A percentile compares a stretch with the other conserved stretches of the same genome.
Evolutionary conservation across 371 early-diverging fungal genomes (phyloP).

Genomic region (Massospora cicadina): DNA sequence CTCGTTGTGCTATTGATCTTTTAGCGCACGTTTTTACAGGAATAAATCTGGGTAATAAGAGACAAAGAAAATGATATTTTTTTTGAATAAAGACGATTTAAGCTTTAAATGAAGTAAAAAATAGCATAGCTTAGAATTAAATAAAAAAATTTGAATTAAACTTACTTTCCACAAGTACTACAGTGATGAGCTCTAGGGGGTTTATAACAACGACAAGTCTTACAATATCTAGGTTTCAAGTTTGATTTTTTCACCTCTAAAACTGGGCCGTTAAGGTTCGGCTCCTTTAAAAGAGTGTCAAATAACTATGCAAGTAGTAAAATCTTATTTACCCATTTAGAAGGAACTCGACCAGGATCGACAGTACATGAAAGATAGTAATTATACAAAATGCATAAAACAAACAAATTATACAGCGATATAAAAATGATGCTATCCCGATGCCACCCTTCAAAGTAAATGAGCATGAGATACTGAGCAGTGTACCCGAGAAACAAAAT

Average conservation of each 20-base stretch:
- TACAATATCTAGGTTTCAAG: constrained; percentile 51
- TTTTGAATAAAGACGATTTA: too few species aligned
- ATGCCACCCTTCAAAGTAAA: constrained; percentile 1
- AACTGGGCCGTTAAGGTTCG: constrained; percentile 30
- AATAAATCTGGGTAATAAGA: too few species aligned
- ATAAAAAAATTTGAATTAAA: neutral
- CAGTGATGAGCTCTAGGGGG: constrained; percentile 77
- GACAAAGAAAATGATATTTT: too few species aligned
- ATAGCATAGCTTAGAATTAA: neutral
- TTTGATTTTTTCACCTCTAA: constrained; percentile 53
- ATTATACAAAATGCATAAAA: constrained; percentile 22
- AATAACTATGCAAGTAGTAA: neutral
- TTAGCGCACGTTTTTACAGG: too few species aligned
- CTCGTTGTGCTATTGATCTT: too few species aligned
- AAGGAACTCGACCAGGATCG: constrained; percentile 64
- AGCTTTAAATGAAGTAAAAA: neutral
- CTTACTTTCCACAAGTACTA: constrained; percentile 37
- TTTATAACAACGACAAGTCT: constrained; percentile 52
- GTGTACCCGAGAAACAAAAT: constrained; percentile 6
- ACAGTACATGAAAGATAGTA: constrained; percentile 60
- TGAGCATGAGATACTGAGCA: constrained; percentile 4
- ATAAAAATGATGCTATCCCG: neutral
- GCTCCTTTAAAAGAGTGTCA: constrained; percentile 17
- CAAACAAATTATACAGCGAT: constrained; percentile 1
- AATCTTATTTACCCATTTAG: constrained; percentile 30